phyloP scores from a whole-genome alignment of 2,329 filamentous ascomycete genomes.

The Myriosclerotinia scirpicola region DNA sequence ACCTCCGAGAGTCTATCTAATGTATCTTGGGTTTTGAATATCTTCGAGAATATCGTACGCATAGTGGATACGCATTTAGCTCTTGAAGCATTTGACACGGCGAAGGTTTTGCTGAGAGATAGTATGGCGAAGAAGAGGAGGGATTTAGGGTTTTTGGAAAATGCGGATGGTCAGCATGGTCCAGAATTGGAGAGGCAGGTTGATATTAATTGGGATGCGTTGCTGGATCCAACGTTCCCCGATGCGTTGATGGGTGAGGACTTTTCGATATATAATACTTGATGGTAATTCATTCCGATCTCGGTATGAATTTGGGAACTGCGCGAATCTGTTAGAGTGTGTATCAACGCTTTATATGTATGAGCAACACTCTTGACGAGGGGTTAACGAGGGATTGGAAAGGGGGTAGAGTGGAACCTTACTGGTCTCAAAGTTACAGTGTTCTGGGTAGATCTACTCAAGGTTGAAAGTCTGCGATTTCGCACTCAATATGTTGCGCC shows the following conservation, averaged over 20 bases:
- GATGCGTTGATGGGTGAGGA: slow-evolving; percentile 22
- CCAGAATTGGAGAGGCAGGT: slow-evolving; percentile 18
- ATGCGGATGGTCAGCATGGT: slow-evolving; percentile 14
- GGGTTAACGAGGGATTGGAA: too few relatives aligned
- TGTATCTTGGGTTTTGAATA: slow-evolving; percentile 29
- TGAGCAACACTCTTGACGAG: too few relatives aligned
- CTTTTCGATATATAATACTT: slow-evolving; percentile 16
- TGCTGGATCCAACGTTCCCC: slow-evolving; percentile 28
- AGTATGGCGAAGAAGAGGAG: slow-evolving; percentile 28
- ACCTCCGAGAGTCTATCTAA: slow-evolving; percentile 31
- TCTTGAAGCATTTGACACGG: slow-evolving; percentile 32
- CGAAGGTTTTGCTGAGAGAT: slow-evolving; percentile 30
- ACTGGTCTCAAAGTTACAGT: too few relatives aligned
- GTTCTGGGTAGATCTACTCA: too few relatives aligned
- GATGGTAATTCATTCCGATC: not conserved
- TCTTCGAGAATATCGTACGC: slow-evolving; percentile 27
- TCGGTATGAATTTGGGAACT: not conserved
- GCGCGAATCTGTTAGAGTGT: too few relatives aligned
- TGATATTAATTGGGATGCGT: slow-evolving; percentile 33
- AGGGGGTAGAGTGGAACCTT: too few relatives aligned
- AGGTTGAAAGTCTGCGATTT: too few relatives aligned
- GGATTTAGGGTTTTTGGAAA: slow-evolving; percentile 29
- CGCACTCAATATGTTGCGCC: too few relatives aligned
- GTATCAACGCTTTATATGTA: too few relatives aligned
- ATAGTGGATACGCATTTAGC: slow-evolving; percentile 29